These are phyloP conservation scores for Cymodocea nodosa DNA, from an alignment of 116 monocot species.

Conservation along the genomic window DNA sequence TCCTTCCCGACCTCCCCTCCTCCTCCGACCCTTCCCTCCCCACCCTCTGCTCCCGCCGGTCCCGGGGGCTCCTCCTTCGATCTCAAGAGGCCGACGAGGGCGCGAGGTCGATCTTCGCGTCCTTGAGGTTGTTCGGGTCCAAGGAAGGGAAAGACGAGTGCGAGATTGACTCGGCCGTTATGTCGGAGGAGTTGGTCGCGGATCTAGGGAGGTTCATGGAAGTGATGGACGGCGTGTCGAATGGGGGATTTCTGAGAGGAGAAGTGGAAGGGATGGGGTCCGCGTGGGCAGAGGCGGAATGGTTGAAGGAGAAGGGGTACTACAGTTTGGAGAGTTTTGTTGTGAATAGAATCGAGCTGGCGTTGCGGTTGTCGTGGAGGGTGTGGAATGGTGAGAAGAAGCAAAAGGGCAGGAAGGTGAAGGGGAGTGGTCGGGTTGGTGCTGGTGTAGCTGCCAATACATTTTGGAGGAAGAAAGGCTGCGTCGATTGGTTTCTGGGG, in stretches of 20 bases:
- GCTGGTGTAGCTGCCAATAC: slow-evolving; percentile 45
- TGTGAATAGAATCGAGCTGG: slow-evolving; percentile 39
- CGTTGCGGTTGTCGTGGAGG: slow-evolving; percentile 31
- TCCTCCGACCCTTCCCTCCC: slow-evolving; percentile 24
- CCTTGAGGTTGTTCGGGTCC: slow-evolving; percentile 55
- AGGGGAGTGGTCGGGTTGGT: slow-evolving; percentile 18
- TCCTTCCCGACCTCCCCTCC: slow-evolving; percentile 68
- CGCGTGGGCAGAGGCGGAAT: slow-evolving; percentile 53
- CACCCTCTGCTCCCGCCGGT: slow-evolving; percentile 49
- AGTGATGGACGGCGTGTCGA: slow-evolving; percentile 70
- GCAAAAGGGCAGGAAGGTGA: slow-evolving; percentile 26
- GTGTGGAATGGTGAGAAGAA: slow-evolving; percentile 26
- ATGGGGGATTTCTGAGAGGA: slow-evolving; percentile 61
- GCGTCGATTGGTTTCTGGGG: slow-evolving; percentile 77
- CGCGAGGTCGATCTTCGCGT: slow-evolving; percentile 14
- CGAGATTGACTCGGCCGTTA: slow-evolving; percentile 36
- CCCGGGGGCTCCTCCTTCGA: slow-evolving; percentile 52
- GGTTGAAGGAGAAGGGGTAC: slow-evolving; percentile 86
- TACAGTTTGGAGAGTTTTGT: slow-evolving; percentile 65
- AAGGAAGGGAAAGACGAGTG: slow-evolving; percentile 5
- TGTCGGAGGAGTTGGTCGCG: slow-evolving; percentile 47
- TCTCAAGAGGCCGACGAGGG: slow-evolving; percentile 12
- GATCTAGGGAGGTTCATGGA: slow-evolving; percentile 53
- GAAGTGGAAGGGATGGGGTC: slow-evolving; percentile 23
- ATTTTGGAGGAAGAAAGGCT: slow-evolving; percentile 91